phyloP scores from a whole-genome alignment of 1,139 yeast species.

The Barnettozyma hawaiiensis region DNA sequence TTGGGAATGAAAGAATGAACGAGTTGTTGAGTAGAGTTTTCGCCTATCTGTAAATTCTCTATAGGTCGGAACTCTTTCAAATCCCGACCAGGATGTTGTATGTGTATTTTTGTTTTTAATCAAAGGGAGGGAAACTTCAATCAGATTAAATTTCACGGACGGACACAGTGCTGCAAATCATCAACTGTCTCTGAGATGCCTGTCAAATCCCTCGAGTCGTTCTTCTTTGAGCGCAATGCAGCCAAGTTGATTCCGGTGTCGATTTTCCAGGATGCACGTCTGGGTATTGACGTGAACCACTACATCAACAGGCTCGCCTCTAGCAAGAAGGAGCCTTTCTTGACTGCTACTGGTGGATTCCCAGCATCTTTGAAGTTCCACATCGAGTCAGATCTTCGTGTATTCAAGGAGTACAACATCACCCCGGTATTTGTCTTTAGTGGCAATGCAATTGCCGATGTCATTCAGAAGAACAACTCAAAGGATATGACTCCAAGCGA shows the following conservation, averaged over 20 bases:
- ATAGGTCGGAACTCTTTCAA: no score
- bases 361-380: constrained; percentile 58
- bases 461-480: constrained; percentile 21
- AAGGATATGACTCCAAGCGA: constrained; percentile 18
- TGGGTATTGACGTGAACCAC: constrained; percentile 85
- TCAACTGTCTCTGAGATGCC: constrained; percentile 16
- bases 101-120: no score
- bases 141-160: no score
- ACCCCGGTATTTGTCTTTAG: constrained; percentile 73
- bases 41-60: no score
- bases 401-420: constrained; percentile 55
- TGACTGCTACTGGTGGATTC: constrained; percentile 80
- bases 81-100: no score
- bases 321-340: constrained; percentile 60
- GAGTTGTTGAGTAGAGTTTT: no score
- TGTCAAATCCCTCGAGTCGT: constrained; percentile 67
- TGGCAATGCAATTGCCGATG: constrained; percentile 40
- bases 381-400: constrained; percentile 57
- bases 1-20: no score
- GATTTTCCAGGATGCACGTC: constrained; percentile 56
- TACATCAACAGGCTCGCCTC: constrained; percentile 61
- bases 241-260: constrained; percentile 62
- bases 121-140: no score
- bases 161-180: no score
- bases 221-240: constrained; percentile 62